These are phyloP conservation scores for Yarrowia deformans DNA, from an alignment of 805 yeast species.

Conservation along the genomic window DNA sequence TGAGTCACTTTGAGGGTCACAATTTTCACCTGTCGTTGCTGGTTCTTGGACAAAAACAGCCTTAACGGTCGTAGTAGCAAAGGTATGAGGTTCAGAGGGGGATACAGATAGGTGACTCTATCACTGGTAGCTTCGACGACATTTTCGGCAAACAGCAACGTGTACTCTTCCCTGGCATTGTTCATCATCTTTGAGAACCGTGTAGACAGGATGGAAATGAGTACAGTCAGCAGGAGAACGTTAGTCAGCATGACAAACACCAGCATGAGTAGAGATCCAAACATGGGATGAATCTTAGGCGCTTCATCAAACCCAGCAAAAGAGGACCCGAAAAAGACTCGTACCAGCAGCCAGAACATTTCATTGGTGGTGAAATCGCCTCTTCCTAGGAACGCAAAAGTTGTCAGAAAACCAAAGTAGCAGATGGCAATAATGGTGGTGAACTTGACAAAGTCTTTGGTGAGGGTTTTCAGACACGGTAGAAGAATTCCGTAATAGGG, in stretches of 20 bases:
- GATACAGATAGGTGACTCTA: constrained; percentile 12
- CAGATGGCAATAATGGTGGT: constrained; percentile 46
- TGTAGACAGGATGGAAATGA: constrained; percentile 50
- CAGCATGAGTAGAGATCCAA: constrained; percentile 50
- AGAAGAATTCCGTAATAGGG: constrained; percentile 44
- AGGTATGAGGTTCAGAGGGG: constrained; percentile 20
- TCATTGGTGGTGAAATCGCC: constrained; percentile 45
- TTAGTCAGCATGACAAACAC: constrained; percentile 45
- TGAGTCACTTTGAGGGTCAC: constrained; percentile 14
- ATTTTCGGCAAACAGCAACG: constrained; percentile 47
- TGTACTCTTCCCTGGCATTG: constrained; percentile 51
- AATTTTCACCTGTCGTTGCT: constrained; percentile 8
- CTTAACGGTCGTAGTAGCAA: not conserved
- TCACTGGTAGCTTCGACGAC: constrained; percentile 43
- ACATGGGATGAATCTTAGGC: constrained; percentile 46
- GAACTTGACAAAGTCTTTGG: constrained; percentile 49
- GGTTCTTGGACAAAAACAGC: not conserved
- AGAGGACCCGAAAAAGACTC: constrained; percentile 50
- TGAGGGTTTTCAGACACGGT: constrained; percentile 49
- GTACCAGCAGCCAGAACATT: constrained; percentile 49
- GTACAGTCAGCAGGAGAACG: constrained; percentile 46
- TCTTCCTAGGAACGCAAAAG: constrained; percentile 49
- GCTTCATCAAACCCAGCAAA: constrained; percentile 49
- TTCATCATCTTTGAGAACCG: constrained; percentile 48
- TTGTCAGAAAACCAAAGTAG: constrained; percentile 49